Conservation (phyloP, 1,284 basidiomycete species). For the Omphalotus olearius region DNA sequence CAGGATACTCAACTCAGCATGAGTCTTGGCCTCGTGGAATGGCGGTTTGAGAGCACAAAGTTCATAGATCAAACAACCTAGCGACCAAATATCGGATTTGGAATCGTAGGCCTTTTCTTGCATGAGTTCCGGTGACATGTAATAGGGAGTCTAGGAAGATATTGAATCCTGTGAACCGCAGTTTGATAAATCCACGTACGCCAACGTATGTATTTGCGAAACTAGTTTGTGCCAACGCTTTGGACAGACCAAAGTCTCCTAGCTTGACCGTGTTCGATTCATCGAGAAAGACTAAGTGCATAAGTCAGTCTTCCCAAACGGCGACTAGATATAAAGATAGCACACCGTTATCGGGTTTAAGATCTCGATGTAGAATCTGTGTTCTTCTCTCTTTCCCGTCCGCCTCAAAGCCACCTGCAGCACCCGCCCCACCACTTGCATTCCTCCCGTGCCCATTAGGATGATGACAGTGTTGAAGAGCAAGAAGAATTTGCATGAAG, state of each 20-base stretch:
- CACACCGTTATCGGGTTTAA: slow-evolving; percentile 96
- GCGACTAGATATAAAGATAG: not conserved
- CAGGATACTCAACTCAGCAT: slow-evolving; percentile 76
- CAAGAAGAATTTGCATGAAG: slow-evolving; percentile 90
- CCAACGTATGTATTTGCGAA: slow-evolving; percentile 98
- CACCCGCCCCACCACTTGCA: slow-evolving; percentile 30
- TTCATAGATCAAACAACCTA: slow-evolving; percentile 95
- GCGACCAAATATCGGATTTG: slow-evolving; percentile 97
- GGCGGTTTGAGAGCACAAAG: slow-evolving; percentile 90
- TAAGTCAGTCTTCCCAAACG: not conserved
- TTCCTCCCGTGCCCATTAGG: slow-evolving; percentile 53
- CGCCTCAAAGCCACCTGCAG: slow-evolving; percentile 24
- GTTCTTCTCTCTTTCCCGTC: slow-evolving; percentile 50
- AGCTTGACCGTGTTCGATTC: slow-evolving; percentile 81
- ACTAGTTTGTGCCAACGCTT: slow-evolving; percentile 81
- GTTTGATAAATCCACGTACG: slow-evolving; percentile 41
- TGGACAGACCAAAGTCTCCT: slow-evolving; percentile 94
- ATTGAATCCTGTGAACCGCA: not conserved
- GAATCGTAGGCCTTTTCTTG: slow-evolving; percentile 95
- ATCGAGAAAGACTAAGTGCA: slow-evolving; percentile 73
- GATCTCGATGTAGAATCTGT: slow-evolving; percentile 89
- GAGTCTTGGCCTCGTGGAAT: slow-evolving; percentile 88
- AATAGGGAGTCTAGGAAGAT: slow-evolving; percentile 81
- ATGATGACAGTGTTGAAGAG: slow-evolving; percentile 89
- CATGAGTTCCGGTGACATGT: slow-evolving; percentile 98